These are phyloP conservation scores for Plectosphaerella sp. DNA, from an alignment of 2,329 filamentous ascomycete genomes.

Conservation along the genomic window DNA sequence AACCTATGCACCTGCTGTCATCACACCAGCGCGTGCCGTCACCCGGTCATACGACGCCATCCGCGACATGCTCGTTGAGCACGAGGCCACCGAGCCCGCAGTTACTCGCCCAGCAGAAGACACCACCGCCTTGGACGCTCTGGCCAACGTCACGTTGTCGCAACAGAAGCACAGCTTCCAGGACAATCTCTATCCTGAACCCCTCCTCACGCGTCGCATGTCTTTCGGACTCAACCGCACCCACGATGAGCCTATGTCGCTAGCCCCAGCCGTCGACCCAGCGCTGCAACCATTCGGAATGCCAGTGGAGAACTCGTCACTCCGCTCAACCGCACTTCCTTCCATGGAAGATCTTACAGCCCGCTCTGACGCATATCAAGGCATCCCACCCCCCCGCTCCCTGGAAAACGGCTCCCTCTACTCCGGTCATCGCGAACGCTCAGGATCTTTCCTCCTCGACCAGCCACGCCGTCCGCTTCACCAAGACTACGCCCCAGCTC, in stretches of 20 bases:
- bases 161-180: neutral
- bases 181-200: neutral
- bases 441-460: neutral
- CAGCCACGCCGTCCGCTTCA: neutral
- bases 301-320: neutral
- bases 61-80: conserved; percentile 14
- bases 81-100: conserved; percentile 7
- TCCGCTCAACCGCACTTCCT: neutral
- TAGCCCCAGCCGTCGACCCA: neutral
- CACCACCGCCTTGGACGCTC: conserved; percentile 3
- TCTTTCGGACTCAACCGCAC: neutral
- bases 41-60: conserved; percentile 23
- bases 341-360: neutral
- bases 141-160: conserved; percentile 4
- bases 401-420: neutral
- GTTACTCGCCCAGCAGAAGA: conserved; percentile 4
- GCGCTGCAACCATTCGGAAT: neutral
- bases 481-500: conserved; percentile 5
- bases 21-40: conserved; percentile 1
- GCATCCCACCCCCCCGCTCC: neutral
- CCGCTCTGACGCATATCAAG: neutral
- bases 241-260: neutral
- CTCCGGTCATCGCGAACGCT: neutral
- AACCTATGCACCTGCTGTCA: neutral
- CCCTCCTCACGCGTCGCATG: neutral